Conservation (phyloP, 768 basidiomycete genomes). For the Lactifluus subvellereus region DNA sequence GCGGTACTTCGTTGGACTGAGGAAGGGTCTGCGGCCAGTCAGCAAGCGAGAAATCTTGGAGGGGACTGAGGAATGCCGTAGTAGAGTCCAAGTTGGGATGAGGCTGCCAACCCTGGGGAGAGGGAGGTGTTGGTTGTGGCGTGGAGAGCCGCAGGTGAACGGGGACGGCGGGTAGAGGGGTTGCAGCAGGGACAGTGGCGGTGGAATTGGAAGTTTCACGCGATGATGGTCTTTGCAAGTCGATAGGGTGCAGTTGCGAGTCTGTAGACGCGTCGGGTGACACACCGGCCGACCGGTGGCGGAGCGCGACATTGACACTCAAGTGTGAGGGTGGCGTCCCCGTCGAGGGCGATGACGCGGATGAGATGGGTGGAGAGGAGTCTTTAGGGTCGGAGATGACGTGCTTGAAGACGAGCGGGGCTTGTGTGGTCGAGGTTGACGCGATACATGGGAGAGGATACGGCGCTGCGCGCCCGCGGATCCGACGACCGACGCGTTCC, state of each 20-base stretch:
- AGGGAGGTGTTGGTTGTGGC: not conserved
- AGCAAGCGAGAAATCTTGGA: not conserved
- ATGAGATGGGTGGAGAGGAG: not conserved
- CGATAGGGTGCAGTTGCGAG: not conserved
- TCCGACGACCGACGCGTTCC: constrained; percentile 15
- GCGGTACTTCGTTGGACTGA: not conserved
- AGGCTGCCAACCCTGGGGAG: constrained; percentile 3
- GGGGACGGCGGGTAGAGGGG: not conserved
- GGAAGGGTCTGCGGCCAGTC: constrained; percentile 1
- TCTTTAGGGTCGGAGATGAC: not conserved
- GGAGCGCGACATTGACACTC: not conserved
- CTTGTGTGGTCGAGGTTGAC: not conserved
- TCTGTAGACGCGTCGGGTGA: constrained; percentile 7
- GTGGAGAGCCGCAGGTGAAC: not conserved
- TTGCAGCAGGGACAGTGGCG: not conserved
- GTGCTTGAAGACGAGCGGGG: not conserved
- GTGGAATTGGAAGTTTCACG: not conserved
- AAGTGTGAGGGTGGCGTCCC: not conserved
- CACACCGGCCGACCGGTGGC: not conserved
- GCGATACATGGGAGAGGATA: constrained; percentile 9
- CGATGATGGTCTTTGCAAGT: constrained; percentile 1
- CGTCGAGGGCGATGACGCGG: not conserved
- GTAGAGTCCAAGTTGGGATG: not conserved
- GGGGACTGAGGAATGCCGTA: not conserved
- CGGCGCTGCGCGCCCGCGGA: constrained; percentile 7